Percentiles rank a stretch among this genome's conserved stretches.
Evolutionary conservation across 1,284 basidiomycete genomes (phyloP).

Genomic region (Tremellales sp.): DNA sequence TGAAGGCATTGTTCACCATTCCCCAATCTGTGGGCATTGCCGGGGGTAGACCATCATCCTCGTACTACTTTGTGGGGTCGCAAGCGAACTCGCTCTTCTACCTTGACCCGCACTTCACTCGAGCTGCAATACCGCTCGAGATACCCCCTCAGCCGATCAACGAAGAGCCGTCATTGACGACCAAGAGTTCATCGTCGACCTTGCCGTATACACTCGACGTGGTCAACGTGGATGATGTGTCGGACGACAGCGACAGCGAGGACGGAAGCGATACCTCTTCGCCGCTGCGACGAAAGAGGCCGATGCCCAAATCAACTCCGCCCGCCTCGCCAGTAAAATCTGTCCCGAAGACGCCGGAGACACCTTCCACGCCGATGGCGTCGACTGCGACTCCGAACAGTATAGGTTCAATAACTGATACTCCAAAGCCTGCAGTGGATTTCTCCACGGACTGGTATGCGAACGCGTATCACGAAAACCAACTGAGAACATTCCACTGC

Average conservation of each 20-base stretch:
- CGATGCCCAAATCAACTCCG: constrained; percentile 1
- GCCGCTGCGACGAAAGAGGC: constrained; percentile 1
- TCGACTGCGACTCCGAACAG: background rate
- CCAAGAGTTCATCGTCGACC: too few species aligned
- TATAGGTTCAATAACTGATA: constrained; percentile 6
- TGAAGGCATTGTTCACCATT: constrained; percentile 78
- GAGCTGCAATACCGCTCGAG: constrained; percentile 72
- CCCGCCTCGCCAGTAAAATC: constrained; percentile 5
- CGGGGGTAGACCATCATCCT: constrained; percentile 89
- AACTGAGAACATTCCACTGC: constrained; percentile 87
- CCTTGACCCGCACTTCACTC: constrained; percentile 89
- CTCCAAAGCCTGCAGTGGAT: constrained; percentile 16
- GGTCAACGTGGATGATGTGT: constrained; percentile 31
- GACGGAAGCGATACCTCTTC: constrained; percentile 4
- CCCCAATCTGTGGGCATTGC: constrained; percentile 95
- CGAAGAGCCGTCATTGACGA: too few species aligned
- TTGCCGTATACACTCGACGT: constrained; percentile 30
- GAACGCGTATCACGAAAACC: constrained; percentile 59
- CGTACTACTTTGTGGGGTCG: constrained; percentile 93
- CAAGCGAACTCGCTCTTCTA: constrained; percentile 90
- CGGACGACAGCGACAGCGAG: constrained; percentile 18
- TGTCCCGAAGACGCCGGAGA: constrained; percentile 1
- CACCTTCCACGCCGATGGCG: constrained; percentile 13
- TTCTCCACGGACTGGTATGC: constrained; percentile 58
- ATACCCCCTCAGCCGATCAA: constrained; percentile 52